Percentiles rank a stretch among this genome's conserved stretches.
These are phyloP conservation scores for Auricularia sp. DNA, from an alignment of 768 basidiomycete genomes.

Conservation along the genomic window DNA sequence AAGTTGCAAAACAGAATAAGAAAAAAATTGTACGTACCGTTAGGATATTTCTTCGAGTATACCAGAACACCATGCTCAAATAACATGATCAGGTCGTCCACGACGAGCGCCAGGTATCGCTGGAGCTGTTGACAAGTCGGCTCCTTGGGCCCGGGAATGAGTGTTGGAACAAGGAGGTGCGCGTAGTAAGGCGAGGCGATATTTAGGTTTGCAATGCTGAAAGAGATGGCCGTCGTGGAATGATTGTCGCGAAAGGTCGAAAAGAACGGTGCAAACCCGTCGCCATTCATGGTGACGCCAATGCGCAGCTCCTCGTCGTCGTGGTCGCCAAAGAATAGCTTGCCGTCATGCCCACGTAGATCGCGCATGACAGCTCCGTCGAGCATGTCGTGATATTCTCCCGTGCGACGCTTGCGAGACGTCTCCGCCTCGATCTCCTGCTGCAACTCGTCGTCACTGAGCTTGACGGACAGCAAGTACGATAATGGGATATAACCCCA, in stretches of 20 bases:
- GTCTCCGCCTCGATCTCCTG: too few species aligned
- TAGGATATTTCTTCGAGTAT: constrained; percentile 10
- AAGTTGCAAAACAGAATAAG: not conserved
- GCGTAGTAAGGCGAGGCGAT: not conserved
- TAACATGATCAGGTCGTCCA: constrained; percentile 20
- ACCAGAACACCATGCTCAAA: constrained; percentile 16
- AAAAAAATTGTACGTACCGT: constrained; percentile 11
- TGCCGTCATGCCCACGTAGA: too few species aligned
- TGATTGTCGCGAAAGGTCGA: not conserved
- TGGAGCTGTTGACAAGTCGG: constrained; percentile 19
- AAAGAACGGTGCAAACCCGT: not conserved
- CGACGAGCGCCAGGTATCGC: constrained; percentile 15
- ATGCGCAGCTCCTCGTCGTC: not conserved
- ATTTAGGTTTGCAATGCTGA: constrained; percentile 3
- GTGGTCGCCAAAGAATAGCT: too few species aligned
- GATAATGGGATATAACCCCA: too few species aligned
- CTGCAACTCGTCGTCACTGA: too few species aligned
- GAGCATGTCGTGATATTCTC: too few species aligned
- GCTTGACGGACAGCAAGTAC: too few species aligned
- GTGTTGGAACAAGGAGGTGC: constrained; percentile 12
- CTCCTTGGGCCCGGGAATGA: constrained; percentile 21
- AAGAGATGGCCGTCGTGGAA: not conserved
- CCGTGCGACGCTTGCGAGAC: too few species aligned
- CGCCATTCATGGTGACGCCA: not conserved
- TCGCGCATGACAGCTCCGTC: too few species aligned